phyloP scores from a whole-genome alignment of 176 grass and related monocot species.

The Avena atlantica region DNA sequence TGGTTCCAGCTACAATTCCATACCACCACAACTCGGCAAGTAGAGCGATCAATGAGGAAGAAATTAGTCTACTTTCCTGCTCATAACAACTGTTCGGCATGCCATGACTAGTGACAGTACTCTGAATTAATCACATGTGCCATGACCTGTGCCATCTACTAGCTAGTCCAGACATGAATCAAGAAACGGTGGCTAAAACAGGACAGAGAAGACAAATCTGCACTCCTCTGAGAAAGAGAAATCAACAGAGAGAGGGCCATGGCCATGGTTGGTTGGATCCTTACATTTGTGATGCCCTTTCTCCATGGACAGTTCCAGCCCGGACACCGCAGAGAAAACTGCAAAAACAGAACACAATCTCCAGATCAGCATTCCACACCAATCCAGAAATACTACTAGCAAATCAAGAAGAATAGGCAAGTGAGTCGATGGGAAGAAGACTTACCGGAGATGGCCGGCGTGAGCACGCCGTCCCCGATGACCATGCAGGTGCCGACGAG shows the following conservation, averaged over 20 bases:
- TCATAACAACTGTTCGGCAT: constrained; percentile 11
- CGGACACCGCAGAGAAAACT: constrained; percentile 99
- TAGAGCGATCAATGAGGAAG: no score
- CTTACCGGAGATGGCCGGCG: constrained; percentile 87
- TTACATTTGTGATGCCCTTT: constrained; percentile 99
- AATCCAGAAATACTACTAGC: background rate
- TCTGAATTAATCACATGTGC: constrained; percentile 22
- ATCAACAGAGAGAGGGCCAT: constrained; percentile 15
- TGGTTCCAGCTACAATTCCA: no score
- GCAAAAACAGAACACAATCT: constrained; percentile 41
- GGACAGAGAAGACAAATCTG: constrained; percentile 23
- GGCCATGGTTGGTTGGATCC: constrained; percentile 40
- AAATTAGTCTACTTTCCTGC: background rate
- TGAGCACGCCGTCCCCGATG: constrained; percentile 95
- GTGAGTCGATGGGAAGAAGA: background rate
- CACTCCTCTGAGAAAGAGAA: constrained; percentile 3
- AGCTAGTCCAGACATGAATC: constrained; percentile 4
- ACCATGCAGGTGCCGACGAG: constrained; percentile 95
- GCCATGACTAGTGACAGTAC: constrained; percentile 5
- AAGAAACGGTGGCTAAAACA: constrained; percentile 20
- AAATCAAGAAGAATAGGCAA: background rate
- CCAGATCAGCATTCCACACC: constrained; percentile 28
- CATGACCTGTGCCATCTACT: constrained; percentile 19
- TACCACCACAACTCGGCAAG: no score
- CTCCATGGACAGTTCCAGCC: constrained; percentile 86